Percentiles rank a stretch among this genome's conserved stretches.
phyloP scores from a whole-genome alignment of 179 eudicot genomes.

The Silene coronaria region DNA sequence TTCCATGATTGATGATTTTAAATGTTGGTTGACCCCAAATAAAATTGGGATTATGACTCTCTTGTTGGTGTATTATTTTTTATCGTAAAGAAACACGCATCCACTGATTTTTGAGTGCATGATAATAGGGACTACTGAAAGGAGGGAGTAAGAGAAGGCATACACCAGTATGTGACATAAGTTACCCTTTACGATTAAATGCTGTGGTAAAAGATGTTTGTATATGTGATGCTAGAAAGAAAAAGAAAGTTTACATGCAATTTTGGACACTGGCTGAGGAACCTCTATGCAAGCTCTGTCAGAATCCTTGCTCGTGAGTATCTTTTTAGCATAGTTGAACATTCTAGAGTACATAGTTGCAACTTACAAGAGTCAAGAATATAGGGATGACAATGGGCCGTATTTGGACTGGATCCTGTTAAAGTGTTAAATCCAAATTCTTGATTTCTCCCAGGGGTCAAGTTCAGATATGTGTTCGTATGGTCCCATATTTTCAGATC shows the following conservation, averaged over 20 bases:
- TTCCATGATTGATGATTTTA: background rate
- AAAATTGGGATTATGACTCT: background rate
- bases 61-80: background rate
- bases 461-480: background rate
- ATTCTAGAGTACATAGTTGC: background rate
- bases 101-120: background rate
- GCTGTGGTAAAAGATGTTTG: conserved; percentile 62
- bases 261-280: conserved; percentile 64
- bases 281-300: conserved; percentile 96
- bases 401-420: background rate
- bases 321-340: conserved; percentile 4
- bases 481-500: background rate
- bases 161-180: conserved; percentile 72
- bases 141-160: conserved; percentile 73
- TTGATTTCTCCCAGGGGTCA: background rate
- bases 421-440: background rate
- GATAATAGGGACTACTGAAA: conserved; percentile 68
- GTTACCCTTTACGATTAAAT: conserved; percentile 52
- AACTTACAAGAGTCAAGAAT: background rate
- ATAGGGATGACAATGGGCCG: background rate
- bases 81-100: background rate
- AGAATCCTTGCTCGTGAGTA: conserved; percentile 71
- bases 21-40: background rate
- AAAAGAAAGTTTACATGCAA: conserved; percentile 53
- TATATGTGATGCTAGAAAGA: conserved; percentile 39